Base-by-base conservation (phyloP, 768 basidiomycete species). In the Termitomyces sp. region DNA sequence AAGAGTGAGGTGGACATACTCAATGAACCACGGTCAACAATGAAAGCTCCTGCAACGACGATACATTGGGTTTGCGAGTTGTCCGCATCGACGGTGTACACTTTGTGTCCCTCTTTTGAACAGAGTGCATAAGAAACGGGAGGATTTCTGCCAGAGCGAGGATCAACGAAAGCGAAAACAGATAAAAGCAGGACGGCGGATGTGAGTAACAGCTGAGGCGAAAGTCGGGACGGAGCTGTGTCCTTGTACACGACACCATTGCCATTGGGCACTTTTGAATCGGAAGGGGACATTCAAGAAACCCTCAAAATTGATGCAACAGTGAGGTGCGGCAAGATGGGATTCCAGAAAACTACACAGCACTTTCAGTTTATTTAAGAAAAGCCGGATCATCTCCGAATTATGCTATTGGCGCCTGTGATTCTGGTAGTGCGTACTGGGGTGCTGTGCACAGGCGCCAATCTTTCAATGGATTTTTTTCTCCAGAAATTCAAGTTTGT, bases 71-170 rank as follows among this genome's bases (percentile, higher is more conserved):
- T 82, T 58, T 72, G 77, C 4, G 81, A 72, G 62, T 82, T 79
- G 35, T 70, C 58, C 7, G 73, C 70, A 68, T 92, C 87, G n/a
- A 91, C 87, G 18, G 87, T 89, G 66, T 91, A 90, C 53, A 92
- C 80, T 35, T 74, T 73, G 53, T 77, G 65, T 20, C 77, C 78
- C 12, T 80, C 73, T 53, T 68, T 77, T 33, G 89, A 84, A 71
- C 90, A 91, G n/a, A 91, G 65, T 1, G 83, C 86, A 67, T 90
- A 90, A 5, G 74, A 57, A 52, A 49, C 42, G 3, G 65, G 46
- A 50, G 55, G 16, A 11, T 40, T 48, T 22, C 28, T 53, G 3
- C 46, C 20, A 40, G 58, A 57, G 33, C 40, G 58, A 57, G 63
- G 58, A n/a, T 60, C 53, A 42, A 65, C 18, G 46, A 62, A 61